phyloP scores from a whole-genome alignment of 352 stramenopile species.

The Pythium dissotocum region DNA sequence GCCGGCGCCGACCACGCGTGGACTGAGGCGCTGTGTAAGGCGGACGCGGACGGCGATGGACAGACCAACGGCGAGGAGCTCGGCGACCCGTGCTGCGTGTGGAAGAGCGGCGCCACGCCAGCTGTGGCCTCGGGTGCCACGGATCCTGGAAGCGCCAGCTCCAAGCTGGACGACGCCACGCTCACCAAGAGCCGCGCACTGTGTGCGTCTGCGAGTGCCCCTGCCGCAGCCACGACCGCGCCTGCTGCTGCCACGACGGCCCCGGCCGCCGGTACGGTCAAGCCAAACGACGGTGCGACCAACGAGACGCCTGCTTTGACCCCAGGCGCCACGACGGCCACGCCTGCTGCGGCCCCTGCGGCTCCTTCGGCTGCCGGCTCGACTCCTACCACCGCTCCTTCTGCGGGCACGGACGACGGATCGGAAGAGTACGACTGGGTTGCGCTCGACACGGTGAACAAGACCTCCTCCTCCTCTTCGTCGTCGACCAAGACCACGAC shows the following conservation, averaged over 20 bases:
- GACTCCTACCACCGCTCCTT: neutral
- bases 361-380: neutral
- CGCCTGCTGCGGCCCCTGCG: neutral
- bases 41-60: constrained; percentile 52
- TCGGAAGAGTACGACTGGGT: constrained; percentile 23
- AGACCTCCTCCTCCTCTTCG: neutral
- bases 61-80: constrained; percentile 62
- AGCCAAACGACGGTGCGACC: constrained; percentile 17
- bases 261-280: constrained; percentile 20
- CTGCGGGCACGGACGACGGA: neutral
- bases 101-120: constrained; percentile 23
- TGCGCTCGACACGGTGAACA: constrained; percentile 12
- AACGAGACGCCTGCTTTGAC: constrained; percentile 22
- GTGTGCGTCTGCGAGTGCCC: neutral
- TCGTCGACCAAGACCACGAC: constrained; percentile 4
- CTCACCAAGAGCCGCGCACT: constrained; percentile 16
- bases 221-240: neutral
- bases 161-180: constrained; percentile 26
- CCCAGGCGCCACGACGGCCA: neutral
- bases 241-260: neutral
- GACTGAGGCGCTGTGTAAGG: constrained; percentile 41
- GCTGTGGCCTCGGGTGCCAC: constrained; percentile 22
- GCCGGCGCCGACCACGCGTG: constrained; percentile 20
- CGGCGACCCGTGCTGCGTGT: constrained; percentile 55
- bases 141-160: constrained; percentile 22